phyloP scores from a whole-genome alignment of 2,329 filamentous ascomycete genomes.

The Phyllosticta paracitricarpa region DNA sequence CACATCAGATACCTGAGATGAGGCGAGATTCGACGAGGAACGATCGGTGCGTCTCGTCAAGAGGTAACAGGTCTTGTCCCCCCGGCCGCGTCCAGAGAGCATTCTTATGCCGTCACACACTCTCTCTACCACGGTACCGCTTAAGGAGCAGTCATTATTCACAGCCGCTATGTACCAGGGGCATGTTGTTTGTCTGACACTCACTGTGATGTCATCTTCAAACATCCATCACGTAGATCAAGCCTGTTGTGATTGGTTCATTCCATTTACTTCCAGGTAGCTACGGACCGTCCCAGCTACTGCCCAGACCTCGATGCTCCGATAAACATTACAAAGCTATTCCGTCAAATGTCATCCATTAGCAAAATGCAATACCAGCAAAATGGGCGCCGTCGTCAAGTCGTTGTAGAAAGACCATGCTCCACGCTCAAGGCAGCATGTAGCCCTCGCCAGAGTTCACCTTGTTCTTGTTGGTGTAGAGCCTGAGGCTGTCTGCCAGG shows the following conservation, averaged over 20 bases:
- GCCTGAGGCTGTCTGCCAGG: constrained; percentile 14
- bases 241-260: not conserved
- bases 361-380: not conserved
- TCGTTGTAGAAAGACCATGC: not conserved
- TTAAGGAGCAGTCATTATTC: too few relatives aligned
- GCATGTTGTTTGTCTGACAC: too few relatives aligned
- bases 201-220: not conserved
- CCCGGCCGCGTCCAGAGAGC: too few relatives aligned
- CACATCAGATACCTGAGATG: too few relatives aligned
- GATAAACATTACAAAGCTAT: not conserved
- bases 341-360: not conserved
- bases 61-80: too few relatives aligned
- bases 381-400: not conserved
- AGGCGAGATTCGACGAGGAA: too few relatives aligned
- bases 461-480: constrained; percentile 22
- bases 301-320: not conserved
- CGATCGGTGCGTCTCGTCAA: too few relatives aligned
- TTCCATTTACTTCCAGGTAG: not conserved
- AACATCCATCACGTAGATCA: not conserved
- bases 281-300: not conserved
- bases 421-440: constrained; percentile 23
- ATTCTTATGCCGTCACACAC: too few relatives aligned
- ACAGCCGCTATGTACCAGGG: too few relatives aligned
- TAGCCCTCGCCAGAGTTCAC: constrained; percentile 20
- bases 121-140: too few relatives aligned